phyloP scores from a whole-genome alignment of 495 filamentous ascomycete genomes.

The Astrothelium subdiscretum region DNA sequence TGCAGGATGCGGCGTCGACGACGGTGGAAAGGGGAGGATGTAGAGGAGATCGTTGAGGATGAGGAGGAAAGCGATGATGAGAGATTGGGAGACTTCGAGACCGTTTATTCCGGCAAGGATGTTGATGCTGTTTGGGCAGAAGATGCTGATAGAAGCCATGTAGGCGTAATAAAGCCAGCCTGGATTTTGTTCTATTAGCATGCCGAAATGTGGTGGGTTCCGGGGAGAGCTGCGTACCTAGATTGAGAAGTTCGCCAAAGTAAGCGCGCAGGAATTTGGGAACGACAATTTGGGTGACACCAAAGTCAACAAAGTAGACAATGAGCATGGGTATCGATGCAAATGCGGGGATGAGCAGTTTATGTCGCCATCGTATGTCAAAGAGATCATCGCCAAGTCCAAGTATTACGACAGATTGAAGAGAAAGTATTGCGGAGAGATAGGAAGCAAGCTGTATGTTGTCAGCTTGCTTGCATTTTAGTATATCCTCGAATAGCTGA shows the following conservation, averaged over 20 bases:
- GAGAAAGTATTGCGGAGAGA: conserved; percentile 81
- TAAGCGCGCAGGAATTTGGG: conserved; percentile 74
- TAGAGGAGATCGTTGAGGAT: conserved; percentile 74
- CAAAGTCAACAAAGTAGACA: conserved; percentile 97
- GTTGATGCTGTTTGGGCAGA: conserved; percentile 97
- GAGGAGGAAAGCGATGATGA: conserved; percentile 77
- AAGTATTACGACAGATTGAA: conserved; percentile 80
- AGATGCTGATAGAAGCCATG: conserved; percentile 90
- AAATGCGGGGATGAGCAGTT: conserved; percentile 92
- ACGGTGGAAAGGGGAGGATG: conserved; percentile 54
- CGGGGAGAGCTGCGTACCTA: conserved; percentile 35
- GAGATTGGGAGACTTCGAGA: conserved; percentile 87
- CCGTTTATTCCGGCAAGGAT: conserved; percentile 97
- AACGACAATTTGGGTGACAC: conserved; percentile 87
- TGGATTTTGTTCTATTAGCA: conserved; percentile 11
- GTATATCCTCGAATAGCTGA: conserved; percentile 21
- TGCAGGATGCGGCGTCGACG: conserved; percentile 60
- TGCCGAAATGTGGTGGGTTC: not conserved
- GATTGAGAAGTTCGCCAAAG: conserved; percentile 70
- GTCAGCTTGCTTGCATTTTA: not conserved
- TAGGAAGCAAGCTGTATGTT: conserved; percentile 72
- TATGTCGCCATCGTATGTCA: conserved; percentile 97
- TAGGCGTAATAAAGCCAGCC: conserved; percentile 85
- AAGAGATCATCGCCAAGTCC: conserved; percentile 94
- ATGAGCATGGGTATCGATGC: conserved; percentile 88